A percentile compares a stretch with the other conserved stretches of the same genome.
Conservation (phyloP, 2,329 filamentous ascomycete genomes). For the Diaporthe ampelina region DNA sequence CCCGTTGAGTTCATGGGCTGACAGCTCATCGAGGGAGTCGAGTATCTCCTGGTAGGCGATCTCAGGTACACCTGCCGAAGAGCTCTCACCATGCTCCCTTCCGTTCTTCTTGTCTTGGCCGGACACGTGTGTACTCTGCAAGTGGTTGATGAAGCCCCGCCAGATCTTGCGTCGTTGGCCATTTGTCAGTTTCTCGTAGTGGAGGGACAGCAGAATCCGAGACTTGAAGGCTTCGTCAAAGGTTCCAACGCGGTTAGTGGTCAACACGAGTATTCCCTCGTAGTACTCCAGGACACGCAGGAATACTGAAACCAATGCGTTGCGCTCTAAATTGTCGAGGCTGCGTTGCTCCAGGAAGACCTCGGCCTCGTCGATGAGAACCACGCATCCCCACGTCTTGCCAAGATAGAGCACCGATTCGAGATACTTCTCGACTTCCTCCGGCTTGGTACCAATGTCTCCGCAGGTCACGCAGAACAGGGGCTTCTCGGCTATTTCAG, state of each 20-base stretch:
- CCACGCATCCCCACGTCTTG: constrained; percentile 36
- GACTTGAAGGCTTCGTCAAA: constrained; percentile 56
- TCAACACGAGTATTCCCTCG: constrained; percentile 53
- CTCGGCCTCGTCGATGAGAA: constrained; percentile 57
- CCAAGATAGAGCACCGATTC: constrained; percentile 48
- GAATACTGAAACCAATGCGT: constrained; percentile 55
- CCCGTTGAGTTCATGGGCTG: constrained; percentile 55
- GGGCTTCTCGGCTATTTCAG: constrained; percentile 52
- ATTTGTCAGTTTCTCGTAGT: constrained; percentile 48
- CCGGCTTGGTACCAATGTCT: constrained; percentile 51
- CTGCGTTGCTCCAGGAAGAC: constrained; percentile 54
- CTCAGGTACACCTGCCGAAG: not conserved
- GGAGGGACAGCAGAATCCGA: constrained; percentile 52
- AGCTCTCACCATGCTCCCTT: not conserved
- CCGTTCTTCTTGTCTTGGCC: not conserved
- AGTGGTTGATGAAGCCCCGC: constrained; percentile 43
- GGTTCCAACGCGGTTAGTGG: constrained; percentile 52
- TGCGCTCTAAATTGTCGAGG: constrained; percentile 51
- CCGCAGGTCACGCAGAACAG: constrained; percentile 55
- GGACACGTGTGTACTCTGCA: not conserved
- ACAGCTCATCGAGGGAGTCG: constrained; percentile 48
- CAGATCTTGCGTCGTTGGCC: constrained; percentile 48
- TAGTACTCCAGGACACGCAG: constrained; percentile 54
- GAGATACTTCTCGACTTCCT: constrained; percentile 50
- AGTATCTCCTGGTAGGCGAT: constrained; percentile 42